These are phyloP conservation scores for Lasiodiplodia citricola DNA, from an alignment of 2,329 filamentous ascomycete species.

Conservation along the genomic window DNA sequence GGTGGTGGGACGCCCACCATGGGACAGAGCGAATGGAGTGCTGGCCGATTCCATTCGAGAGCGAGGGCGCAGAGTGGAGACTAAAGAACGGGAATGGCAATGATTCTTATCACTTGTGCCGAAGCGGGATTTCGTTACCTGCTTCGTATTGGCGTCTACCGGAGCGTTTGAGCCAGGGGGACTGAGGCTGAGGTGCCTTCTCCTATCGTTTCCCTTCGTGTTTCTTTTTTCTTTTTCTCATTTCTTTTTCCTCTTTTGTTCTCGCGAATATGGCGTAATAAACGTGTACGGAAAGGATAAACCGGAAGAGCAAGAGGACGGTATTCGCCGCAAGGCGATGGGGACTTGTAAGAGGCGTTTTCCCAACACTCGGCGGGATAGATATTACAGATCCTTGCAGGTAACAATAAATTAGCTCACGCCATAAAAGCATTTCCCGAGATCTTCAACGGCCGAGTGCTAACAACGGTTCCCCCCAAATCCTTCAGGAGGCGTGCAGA, in stretches of 20 bases:
- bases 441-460: background rate
- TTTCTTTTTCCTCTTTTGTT: background rate
- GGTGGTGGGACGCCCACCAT: conserved; percentile 17
- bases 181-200: background rate
- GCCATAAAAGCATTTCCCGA: background rate
- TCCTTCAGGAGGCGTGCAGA: background rate
- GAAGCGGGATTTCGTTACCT: background rate
- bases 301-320: background rate
- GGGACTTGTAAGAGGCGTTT: background rate
- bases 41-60: conserved; percentile 15
- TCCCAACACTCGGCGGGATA: background rate
- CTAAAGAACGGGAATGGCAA: background rate
- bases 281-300: background rate
- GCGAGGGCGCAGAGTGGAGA: conserved; percentile 12
- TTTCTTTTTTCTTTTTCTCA: background rate
- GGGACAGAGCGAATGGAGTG: conserved; percentile 17
- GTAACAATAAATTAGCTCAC: background rate
- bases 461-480: background rate
- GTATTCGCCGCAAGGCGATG: conserved; percentile 8
- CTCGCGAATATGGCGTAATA: background rate
- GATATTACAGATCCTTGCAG: background rate
- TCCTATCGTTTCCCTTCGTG: background rate
- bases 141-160: background rate
- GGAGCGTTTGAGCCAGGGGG: background rate
- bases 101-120: background rate